Base-by-base conservation (phyloP, 176 grass and related monocot genomes). In the Eleusine coracana region DNA sequence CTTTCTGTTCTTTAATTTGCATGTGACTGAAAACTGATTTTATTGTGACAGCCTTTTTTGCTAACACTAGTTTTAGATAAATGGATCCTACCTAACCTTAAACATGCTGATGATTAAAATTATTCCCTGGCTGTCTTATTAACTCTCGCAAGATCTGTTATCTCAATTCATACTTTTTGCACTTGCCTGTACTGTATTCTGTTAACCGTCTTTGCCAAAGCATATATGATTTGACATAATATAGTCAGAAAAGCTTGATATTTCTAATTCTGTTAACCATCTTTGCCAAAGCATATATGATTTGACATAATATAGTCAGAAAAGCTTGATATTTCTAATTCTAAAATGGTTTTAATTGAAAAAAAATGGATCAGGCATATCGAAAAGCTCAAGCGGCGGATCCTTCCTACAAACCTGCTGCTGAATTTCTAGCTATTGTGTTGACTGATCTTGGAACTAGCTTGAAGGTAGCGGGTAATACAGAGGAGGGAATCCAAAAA, bases 401-500 rank as follows among this genome's bases (percentile, higher is more conserved):
- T 83, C 87, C 97, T 73, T 92, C 93, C 5, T 99, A 99, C 88
- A 99, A 99, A 74, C 86, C 87, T 85, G 97, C 97, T 38, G 78
- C 85, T 0, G 97, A 96, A 73, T 92, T 89, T 86, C 93, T 96
- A 68, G 93, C 97, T 70, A 94, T 99, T 85, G 97, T 96, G 48
- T 88, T 99, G 83, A 99, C 97, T 17, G 97, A 99, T 89, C 89
- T 99, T 69, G 97, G 97, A 79, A 99, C 97, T 68, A 99, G 97
- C 84, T 75, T 99, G 71, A 99, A 99, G 82, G 89, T 99, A 66
- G 86, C 89, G 16, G 97, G 97, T 71, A 96, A 90, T 82, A 96
- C 97, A 54, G 93, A 99, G 74, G 97, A 94, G 28, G 97, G 93
- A 45, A 99, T 99, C 92, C 89, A 99, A 79, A 99, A 99, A 75